phyloP scores from a whole-genome alignment of 179 eudicot genomes.

The Nepenthes alata region DNA sequence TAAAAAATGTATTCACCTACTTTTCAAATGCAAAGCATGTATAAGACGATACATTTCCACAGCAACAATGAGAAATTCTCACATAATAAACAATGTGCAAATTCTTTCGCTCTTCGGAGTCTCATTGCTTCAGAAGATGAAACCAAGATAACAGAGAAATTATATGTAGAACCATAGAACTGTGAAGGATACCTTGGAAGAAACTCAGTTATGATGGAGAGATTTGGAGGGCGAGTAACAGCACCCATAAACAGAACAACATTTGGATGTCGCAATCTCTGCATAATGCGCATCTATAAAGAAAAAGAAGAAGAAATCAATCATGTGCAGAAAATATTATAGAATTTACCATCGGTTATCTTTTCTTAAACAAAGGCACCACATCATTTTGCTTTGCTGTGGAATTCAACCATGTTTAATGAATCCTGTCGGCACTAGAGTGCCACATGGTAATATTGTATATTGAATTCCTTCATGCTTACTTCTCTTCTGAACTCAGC shows the following conservation, averaged over 20 bases:
- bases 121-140: no score
- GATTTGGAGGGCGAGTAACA: constrained; percentile 95
- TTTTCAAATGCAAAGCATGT: no score
- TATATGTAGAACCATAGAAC: no score
- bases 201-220: constrained; percentile 88
- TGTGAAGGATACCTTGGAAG: constrained; percentile 61
- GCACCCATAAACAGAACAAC: constrained; percentile 99
- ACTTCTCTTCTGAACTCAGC: constrained; percentile 97
- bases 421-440: background rate
- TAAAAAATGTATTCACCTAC: no score
- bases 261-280: constrained; percentile 91
- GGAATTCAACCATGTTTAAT: background rate
- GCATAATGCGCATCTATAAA: constrained; percentile 91
- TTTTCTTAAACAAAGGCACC: no score
- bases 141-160: no score
- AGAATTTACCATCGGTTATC: no score
- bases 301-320: constrained; percentile 7
- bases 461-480: constrained; percentile 15
- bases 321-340: background rate
- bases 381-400: no score
- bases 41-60: no score
- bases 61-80: no score
- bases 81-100: no score
- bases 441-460: background rate
- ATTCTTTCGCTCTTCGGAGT: no score